A percentile compares a stretch with the other conserved stretches of the same genome.
Conservation (phyloP, 768 basidiomycete species). For the Rhizopogon salebrosus region DNA sequence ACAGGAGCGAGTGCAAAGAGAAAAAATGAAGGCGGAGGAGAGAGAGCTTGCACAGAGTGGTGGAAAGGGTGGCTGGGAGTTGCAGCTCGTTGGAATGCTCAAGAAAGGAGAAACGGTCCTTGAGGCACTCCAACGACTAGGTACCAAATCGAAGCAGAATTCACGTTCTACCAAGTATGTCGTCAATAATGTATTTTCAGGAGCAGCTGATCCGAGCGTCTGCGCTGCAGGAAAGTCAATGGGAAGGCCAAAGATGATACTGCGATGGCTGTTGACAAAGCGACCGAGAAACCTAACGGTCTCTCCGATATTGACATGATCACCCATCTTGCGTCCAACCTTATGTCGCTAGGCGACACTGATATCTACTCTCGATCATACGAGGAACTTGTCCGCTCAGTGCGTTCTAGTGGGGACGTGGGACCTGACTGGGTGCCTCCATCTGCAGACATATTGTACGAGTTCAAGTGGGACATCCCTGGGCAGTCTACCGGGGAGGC, state of each 20-base stretch:
- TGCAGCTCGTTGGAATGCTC: slow-evolving; percentile 66
- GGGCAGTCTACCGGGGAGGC: slow-evolving; percentile 44
- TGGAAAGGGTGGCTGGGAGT: slow-evolving; percentile 57
- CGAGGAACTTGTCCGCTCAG: slow-evolving; percentile 74
- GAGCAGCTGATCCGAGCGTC: slow-evolving; percentile 1
- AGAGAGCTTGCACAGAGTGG: slow-evolving; percentile 65
- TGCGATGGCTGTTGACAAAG: slow-evolving; percentile 50
- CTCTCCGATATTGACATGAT: slow-evolving; percentile 67
- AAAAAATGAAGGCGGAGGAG: slow-evolving; percentile 69
- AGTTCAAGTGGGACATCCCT: slow-evolving; percentile 74
- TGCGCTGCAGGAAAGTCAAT: slow-evolving; percentile 17
- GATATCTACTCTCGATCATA: slow-evolving; percentile 86
- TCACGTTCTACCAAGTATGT: slow-evolving; percentile 21
- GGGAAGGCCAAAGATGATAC: slow-evolving; percentile 28
- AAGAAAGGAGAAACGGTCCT: slow-evolving; percentile 90
- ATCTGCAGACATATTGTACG: slow-evolving; percentile 69
- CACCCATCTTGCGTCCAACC: slow-evolving; percentile 81
- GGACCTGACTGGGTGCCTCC: slow-evolving; percentile 68
- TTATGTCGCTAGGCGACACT: slow-evolving; percentile 81
- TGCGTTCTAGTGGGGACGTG: slow-evolving; percentile 69
- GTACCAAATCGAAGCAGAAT: slow-evolving; percentile 54
- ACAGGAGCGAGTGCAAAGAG: slow-evolving; percentile 66
- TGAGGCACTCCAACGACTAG: slow-evolving; percentile 83
- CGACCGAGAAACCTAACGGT: slow-evolving; percentile 16
- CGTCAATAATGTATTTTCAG: background rate